Conservation (phyloP, 768 basidiomycete species). For the Pleurotus giganteus region DNA sequence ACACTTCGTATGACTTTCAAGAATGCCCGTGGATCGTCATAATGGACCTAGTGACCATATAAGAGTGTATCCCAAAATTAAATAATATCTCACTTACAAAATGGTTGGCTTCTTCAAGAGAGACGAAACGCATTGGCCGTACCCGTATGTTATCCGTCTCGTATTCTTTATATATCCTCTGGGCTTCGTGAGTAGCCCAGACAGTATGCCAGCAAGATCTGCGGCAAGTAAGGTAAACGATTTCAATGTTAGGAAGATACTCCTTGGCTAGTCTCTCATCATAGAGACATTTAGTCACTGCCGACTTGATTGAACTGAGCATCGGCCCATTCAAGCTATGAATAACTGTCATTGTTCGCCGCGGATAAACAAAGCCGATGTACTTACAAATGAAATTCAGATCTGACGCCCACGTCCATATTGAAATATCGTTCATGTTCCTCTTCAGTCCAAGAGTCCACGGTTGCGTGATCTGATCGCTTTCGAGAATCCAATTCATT, state of each 20-base stretch:
- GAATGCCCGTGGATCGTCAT: neutral
- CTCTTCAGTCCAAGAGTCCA: slow-evolving; percentile 21
- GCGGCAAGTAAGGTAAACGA: slow-evolving; percentile 20
- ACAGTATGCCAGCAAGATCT: slow-evolving; percentile 21
- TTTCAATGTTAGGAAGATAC: slow-evolving; percentile 19
- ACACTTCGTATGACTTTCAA: neutral
- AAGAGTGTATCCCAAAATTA: neutral
- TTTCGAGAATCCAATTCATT: slow-evolving; percentile 20
- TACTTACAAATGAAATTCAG: slow-evolving; percentile 22
- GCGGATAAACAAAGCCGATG: slow-evolving; percentile 22
- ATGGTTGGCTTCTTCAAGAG: slow-evolving; percentile 30
- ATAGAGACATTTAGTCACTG: neutral
- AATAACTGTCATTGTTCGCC: slow-evolving; percentile 12
- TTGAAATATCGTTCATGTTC: slow-evolving; percentile 18
- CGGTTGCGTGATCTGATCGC: slow-evolving; percentile 15
- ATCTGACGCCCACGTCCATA: slow-evolving; percentile 13
- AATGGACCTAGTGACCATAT: neutral
- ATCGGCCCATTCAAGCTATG: slow-evolving; percentile 20
- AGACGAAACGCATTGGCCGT: slow-evolving; percentile 21
- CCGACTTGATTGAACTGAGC: slow-evolving; percentile 9
- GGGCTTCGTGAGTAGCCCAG: slow-evolving; percentile 20
- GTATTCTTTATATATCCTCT: slow-evolving; percentile 19
- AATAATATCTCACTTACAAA: slow-evolving; percentile 24
- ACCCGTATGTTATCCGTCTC: slow-evolving; percentile 15
- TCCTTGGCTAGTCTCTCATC: slow-evolving; percentile 1